Evolutionary conservation across 1,284 basidiomycete species (phyloP).

Genomic region (Apiotrichum laibachii): DNA sequence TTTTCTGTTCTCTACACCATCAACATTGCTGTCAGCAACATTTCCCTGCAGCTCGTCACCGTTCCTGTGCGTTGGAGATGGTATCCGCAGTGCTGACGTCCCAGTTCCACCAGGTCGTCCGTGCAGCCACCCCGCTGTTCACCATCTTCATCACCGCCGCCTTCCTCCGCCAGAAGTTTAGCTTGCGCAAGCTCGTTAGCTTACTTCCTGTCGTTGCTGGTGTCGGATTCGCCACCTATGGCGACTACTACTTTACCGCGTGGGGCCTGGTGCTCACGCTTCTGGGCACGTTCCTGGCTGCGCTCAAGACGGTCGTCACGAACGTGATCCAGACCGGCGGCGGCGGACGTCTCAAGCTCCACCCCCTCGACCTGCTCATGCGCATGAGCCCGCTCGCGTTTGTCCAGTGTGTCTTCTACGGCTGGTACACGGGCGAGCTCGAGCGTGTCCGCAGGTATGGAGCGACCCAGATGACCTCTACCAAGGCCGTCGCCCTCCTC

Average conservation of each 20-base stretch:
- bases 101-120: conserved; percentile 91
- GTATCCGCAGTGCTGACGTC: not conserved
- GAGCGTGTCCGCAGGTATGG: conserved; percentile 60
- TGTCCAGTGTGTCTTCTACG: conserved; percentile 74
- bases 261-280: conserved; percentile 81
- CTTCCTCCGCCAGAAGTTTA: conserved; percentile 51
- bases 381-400: conserved; percentile 85
- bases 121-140: conserved; percentile 87
- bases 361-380: conserved; percentile 79
- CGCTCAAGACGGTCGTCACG: conserved; percentile 85
- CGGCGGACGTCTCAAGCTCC: conserved; percentile 53
- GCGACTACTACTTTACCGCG: conserved; percentile 81
- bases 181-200: conserved; percentile 62
- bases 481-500: conserved; percentile 60
- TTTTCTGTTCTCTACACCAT: conserved; percentile 86
- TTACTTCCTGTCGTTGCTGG: conserved; percentile 85
- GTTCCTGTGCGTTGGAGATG: conserved; percentile 63
- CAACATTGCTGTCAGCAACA: conserved; percentile 89
- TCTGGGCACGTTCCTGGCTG: conserved; percentile 80
- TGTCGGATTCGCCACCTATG: conserved; percentile 90
- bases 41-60: conserved; percentile 80
- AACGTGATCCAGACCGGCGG: conserved; percentile 65
- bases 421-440: conserved; percentile 74
- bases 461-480: conserved; percentile 56
- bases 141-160: conserved; percentile 70